phyloP scores from a whole-genome alignment of 2,329 filamentous ascomycete species.

The Periglandula ipomoeae region DNA sequence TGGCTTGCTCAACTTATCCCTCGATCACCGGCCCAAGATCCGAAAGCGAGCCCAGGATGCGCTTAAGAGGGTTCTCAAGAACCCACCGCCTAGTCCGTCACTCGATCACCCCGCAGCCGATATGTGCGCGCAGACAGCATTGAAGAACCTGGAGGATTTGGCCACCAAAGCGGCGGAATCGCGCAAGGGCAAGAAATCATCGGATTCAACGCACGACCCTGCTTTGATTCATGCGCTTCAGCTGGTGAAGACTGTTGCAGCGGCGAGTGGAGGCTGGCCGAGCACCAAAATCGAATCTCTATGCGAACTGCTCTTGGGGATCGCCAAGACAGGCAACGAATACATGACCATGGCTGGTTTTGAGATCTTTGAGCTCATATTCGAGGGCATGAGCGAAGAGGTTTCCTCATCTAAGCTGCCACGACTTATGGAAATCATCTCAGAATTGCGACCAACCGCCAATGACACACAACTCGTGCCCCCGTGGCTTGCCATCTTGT shows the following conservation, averaged over 20 bases:
- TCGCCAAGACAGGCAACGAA: conserved; percentile 85
- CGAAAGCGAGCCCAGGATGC: conserved; percentile 89
- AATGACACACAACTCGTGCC: conserved; percentile 93
- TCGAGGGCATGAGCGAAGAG: conserved; percentile 81
- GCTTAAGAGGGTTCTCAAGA: conserved; percentile 70
- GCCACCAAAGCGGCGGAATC: conserved; percentile 52
- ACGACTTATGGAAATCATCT: conserved; percentile 80
- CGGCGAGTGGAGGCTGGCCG: conserved; percentile 86
- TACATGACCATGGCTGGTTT: conserved; percentile 95
- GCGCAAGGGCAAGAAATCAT: conserved; percentile 55
- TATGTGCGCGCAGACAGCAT: conserved; percentile 87
- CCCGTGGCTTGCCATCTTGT: conserved; percentile 93
- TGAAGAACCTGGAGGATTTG: conserved; percentile 70
- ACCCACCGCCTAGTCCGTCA: conserved; percentile 81
- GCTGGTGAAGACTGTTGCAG: conserved; percentile 80
- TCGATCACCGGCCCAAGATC: conserved; percentile 87
- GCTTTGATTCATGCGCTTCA: conserved; percentile 86
- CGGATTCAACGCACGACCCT: conserved; percentile 60
- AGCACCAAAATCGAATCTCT: conserved; percentile 90
- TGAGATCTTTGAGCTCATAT: conserved; percentile 96
- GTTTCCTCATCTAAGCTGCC: conserved; percentile 84
- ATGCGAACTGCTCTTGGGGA: conserved; percentile 80
- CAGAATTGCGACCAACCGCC: conserved; percentile 79
- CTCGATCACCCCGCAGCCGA: conserved; percentile 91
- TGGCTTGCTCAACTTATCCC: conserved; percentile 72